Base-by-base conservation (phyloP, 192 early-diverging fungal genomes). In the Rhizoclosmatium globosum region DNA sequence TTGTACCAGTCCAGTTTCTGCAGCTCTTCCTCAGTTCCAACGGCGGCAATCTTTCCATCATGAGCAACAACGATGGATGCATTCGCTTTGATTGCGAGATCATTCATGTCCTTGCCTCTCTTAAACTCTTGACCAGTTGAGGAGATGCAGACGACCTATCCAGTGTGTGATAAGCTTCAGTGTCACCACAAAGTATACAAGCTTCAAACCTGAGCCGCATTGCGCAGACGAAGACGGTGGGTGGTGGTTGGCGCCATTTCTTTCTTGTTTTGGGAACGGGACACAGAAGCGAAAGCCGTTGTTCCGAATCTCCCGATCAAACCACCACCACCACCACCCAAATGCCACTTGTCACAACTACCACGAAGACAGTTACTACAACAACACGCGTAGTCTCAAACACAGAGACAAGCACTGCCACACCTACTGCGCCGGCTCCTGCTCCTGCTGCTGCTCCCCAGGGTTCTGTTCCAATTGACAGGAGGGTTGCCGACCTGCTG, bases 221-320 rank as follows among this genome's bases (percentile, higher is more conserved):
- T 74, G 56, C 72, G 72, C 21, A 74, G 72, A 38, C 72, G 56
- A 56, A 74, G 72, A 11, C 44, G n/a, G 72, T 62, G 62, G 72
- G 43, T 56, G 17, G 11, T 71, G 4, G 60, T 62, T 9, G 60
- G 11, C 60, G 21, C 21, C 6, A 7, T 19, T 19, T 62, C 11
- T 15, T 62, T 62, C 21, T 62, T 62, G 60, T 7, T 62, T 21
- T 7, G 23, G n/a, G 60, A 4, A 62, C 53, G 53, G 53, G 19
- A 56, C 53, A 56, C 53, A 56, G 19, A 56, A 56, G 19, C 9
- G 19, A 56, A 56, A 56, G 31, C 31, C 31, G 31, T 31, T 31
- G 31, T 31, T 31, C 31, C 31, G 31, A 31, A 31, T 31, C 31
- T 31, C 31, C 31, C 31, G 31, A 31, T 31, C 31, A 31, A 31